These are phyloP conservation scores for Aspergillaceae sp. DNA, from an alignment of 2,329 filamentous ascomycete species.

Conservation along the genomic window DNA sequence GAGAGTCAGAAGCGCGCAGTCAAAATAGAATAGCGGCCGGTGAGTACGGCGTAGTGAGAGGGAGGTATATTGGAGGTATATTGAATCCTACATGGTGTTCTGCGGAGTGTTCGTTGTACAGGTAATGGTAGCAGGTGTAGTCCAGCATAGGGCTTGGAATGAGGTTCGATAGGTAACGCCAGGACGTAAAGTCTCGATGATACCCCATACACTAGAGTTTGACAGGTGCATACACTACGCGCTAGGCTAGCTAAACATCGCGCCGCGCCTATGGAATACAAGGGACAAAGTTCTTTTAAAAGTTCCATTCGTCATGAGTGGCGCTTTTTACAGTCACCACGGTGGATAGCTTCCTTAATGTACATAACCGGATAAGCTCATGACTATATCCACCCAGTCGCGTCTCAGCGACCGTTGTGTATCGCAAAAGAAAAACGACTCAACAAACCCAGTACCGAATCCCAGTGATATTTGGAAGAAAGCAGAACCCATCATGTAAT, in stretches of 20 bases:
- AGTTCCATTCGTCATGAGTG: slow-evolving; percentile 18
- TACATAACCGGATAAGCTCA: slow-evolving; percentile 25
- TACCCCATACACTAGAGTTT: too few relatives aligned
- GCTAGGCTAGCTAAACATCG: not conserved
- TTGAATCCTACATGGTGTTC: too few relatives aligned
- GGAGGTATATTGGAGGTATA: too few relatives aligned
- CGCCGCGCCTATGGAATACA: not conserved
- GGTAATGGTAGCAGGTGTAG: too few relatives aligned
- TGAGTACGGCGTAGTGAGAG: too few relatives aligned
- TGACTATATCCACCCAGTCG: slow-evolving; percentile 23
- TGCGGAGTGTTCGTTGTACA: too few relatives aligned
- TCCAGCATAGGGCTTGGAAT: too few relatives aligned
- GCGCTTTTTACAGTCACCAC: slow-evolving; percentile 22
- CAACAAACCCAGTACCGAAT: slow-evolving; percentile 28
- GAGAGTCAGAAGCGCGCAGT: too few relatives aligned
- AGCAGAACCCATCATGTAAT: slow-evolving; percentile 34
- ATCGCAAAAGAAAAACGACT: slow-evolving; percentile 19
- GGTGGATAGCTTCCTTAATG: slow-evolving; percentile 22
- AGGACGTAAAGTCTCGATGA: too few relatives aligned
- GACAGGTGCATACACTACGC: too few relatives aligned
- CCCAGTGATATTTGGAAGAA: slow-evolving; percentile 32
- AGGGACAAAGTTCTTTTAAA: not conserved
- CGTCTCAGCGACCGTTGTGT: slow-evolving; percentile 21
- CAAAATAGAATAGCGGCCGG: too few relatives aligned
- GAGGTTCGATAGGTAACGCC: too few relatives aligned